phyloP scores from a whole-genome alignment of 192 early-diverging fungal species.

The Oehlia diaphana region DNA sequence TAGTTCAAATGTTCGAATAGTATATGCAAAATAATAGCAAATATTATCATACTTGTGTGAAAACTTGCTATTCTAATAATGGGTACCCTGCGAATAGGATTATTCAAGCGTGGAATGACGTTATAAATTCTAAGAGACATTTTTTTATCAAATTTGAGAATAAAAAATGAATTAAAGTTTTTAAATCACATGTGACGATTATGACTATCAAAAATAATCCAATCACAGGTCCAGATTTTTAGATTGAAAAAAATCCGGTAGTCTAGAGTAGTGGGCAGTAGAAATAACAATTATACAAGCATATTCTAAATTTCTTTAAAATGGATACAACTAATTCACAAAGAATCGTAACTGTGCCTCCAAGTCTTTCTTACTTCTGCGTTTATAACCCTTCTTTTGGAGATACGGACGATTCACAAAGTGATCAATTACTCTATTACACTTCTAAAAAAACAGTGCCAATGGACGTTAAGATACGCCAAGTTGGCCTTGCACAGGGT shows the following conservation, averaged over 20 bases:
- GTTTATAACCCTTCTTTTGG: slow-evolving; percentile 74
- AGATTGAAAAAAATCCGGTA: too few species aligned
- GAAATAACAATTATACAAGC: too few species aligned
- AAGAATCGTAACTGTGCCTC: slow-evolving; percentile 25
- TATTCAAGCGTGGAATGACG: background rate
- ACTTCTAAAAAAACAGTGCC: slow-evolving; percentile 66
- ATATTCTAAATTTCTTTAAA: background rate
- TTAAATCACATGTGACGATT: too few species aligned
- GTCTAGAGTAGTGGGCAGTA: too few species aligned
- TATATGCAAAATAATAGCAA: background rate
- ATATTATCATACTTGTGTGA: background rate
- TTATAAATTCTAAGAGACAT: background rate
- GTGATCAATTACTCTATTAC: slow-evolving; percentile 78
- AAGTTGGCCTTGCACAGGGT: slow-evolving; percentile 73
- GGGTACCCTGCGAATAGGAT: background rate
- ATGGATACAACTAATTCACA: background rate
- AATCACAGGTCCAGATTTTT: too few species aligned
- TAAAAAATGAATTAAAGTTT: too few species aligned
- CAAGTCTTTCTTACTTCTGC: slow-evolving; percentile 67
- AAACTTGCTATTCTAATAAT: background rate
- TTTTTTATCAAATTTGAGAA: background rate
- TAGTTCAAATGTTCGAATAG: background rate
- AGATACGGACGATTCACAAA: slow-evolving; percentile 63
- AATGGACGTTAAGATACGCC: slow-evolving; percentile 71
- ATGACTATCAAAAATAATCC: too few species aligned